Percentiles rank a stretch among this genome's conserved stretches.
Conservation (phyloP, 1,139 yeast species). For the Torulaspora globosa region DNA sequence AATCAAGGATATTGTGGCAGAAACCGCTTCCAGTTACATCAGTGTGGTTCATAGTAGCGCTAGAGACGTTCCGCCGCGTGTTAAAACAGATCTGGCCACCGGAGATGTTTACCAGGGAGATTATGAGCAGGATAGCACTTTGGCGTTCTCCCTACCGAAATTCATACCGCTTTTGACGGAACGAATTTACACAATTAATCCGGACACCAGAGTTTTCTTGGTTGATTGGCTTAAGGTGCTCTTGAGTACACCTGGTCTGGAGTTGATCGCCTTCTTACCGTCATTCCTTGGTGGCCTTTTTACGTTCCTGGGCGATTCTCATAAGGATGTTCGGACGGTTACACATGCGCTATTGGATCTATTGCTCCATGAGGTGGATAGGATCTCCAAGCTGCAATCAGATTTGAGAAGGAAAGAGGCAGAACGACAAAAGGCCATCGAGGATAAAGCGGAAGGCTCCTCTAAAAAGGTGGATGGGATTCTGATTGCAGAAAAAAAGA, state of each 20-base stretch:
- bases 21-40: constrained; percentile 86
- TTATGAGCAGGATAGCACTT: constrained; percentile 55
- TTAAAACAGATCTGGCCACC: constrained; percentile 39
- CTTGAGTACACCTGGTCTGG: constrained; percentile 90
- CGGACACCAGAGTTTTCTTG: constrained; percentile 84
- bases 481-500: constrained; percentile 36
- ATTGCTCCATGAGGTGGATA: constrained; percentile 73
- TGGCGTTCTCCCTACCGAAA: constrained; percentile 80
- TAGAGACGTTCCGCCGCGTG: constrained; percentile 43
- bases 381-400: constrained; percentile 62
- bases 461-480: constrained; percentile 32
- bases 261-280: constrained; percentile 80
- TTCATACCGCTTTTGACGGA: constrained; percentile 89
- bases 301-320: constrained; percentile 75
- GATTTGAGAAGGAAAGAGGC: constrained; percentile 23
- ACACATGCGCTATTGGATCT: constrained; percentile 74
- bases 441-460: constrained; percentile 16
- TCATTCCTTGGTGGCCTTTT: constrained; percentile 84
- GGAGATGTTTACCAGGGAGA: constrained; percentile 64
- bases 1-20: constrained; percentile 92
- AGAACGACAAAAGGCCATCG: constrained; percentile 8
- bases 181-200: constrained; percentile 86
- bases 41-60: constrained; percentile 66
- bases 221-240: constrained; percentile 90
- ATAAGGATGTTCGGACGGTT: constrained; percentile 81